Evolutionary conservation across 768 basidiomycete genomes (phyloP).

Genomic region (Russula earlei): DNA sequence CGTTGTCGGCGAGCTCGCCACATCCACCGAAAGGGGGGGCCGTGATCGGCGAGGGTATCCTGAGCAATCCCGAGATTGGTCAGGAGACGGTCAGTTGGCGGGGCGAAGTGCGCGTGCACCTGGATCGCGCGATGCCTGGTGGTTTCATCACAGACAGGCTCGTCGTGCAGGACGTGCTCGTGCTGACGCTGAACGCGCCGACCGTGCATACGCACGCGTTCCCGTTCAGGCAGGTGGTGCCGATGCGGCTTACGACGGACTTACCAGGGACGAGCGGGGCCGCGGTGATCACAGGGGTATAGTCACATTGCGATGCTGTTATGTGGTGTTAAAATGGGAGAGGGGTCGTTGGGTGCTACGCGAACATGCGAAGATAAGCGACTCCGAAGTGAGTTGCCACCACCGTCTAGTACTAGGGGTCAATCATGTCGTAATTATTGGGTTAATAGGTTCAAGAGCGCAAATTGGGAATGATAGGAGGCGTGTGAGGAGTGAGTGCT

Average conservation of each 20-base stretch:
- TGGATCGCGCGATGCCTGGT: not conserved
- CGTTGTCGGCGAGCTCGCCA: not conserved
- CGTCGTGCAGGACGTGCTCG: conserved; percentile 9
- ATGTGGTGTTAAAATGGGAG: too few species aligned
- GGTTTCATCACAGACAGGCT: conserved; percentile 9
- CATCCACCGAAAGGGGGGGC: not conserved
- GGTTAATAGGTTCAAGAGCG: too few species aligned
- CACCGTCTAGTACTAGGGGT: too few species aligned
- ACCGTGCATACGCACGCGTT: conserved; percentile 2
- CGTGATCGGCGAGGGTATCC: not conserved
- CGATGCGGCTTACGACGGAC: conserved; percentile 11
- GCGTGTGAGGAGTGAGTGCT: too few species aligned
- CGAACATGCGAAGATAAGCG: too few species aligned
- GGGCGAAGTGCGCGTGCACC: conserved; percentile 9
- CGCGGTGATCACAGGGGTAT: not conserved
- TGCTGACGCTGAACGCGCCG: conserved; percentile 5
- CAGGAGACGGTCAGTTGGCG: conserved; percentile 9
- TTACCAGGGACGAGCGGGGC: not conserved
- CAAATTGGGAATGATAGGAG: too few species aligned
- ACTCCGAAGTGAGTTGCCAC: too few species aligned
- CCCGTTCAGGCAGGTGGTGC: conserved; percentile 15
- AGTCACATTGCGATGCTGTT: not conserved
- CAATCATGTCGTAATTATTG: too few species aligned
- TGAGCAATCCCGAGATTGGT: conserved; percentile 1
- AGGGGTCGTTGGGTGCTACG: not conserved